These are phyloP conservation scores for Parafenestella ontariensis DNA, from an alignment of 2,329 filamentous ascomycete genomes.

Conservation along the genomic window DNA sequence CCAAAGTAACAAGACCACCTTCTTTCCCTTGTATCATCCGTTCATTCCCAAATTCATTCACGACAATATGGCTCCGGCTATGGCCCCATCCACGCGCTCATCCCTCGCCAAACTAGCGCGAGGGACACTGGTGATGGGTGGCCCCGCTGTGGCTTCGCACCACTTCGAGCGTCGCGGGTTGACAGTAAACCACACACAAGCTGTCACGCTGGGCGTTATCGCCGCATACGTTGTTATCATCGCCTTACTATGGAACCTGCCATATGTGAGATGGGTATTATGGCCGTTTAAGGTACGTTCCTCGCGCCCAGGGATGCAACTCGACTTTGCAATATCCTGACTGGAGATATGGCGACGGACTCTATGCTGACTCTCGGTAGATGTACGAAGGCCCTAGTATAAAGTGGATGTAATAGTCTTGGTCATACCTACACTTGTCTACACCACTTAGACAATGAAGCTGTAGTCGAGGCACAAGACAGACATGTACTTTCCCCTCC, in stretches of 20 bases:
- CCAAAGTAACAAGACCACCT: not conserved
- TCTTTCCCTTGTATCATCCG: not conserved
- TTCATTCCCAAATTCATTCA: not conserved
- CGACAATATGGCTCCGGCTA: slow-evolving; percentile 31
- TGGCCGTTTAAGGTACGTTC: slow-evolving; percentile 78
- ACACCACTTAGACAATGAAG: not conserved
- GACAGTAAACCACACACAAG: slow-evolving; percentile 71
- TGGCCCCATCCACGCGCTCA: slow-evolving; percentile 16
- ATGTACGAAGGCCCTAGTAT: not conserved
- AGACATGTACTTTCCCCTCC: not conserved
- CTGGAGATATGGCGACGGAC: no score
- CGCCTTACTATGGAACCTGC: slow-evolving; percentile 79
- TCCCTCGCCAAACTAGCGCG: slow-evolving; percentile 34
- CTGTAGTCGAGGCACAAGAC: not conserved
- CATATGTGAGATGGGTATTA: slow-evolving; percentile 74
- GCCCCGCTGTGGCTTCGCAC: slow-evolving; percentile 37
- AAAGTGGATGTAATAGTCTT: not conserved
- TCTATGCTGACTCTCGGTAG: not conserved
- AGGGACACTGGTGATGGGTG: slow-evolving; percentile 34
- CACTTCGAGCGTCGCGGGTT: slow-evolving; percentile 61
- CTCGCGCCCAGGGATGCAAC: not conserved
- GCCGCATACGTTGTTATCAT: slow-evolving; percentile 75
- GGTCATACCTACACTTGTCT: not conserved
- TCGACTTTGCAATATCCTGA: not conserved
- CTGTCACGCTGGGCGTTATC: slow-evolving; percentile 74